Evolutionary conservation across 2,329 filamentous ascomycete species (phyloP).

Genomic region (Trichothecium sympodiale): DNA sequence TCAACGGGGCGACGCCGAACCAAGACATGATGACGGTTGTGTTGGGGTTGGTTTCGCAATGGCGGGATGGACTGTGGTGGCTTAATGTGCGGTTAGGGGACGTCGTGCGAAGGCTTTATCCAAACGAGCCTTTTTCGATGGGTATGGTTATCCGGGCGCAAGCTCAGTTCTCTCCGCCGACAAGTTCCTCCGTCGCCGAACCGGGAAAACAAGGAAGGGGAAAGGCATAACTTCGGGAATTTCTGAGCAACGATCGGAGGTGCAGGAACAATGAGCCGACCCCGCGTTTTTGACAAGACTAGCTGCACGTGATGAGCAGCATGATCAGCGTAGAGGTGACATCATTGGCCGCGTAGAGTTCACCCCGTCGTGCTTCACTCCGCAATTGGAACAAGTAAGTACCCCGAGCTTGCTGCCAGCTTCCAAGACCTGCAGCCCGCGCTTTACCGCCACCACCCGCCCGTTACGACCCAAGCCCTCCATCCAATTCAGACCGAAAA

Average conservation of each 20-base stretch:
- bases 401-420: too few species aligned
- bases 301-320: too few species aligned
- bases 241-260: too few species aligned
- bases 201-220: too few species aligned
- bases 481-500: background rate
- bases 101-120: conserved; percentile 19
- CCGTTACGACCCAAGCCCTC: conserved; percentile 1
- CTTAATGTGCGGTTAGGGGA: conserved; percentile 19
- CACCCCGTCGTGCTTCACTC: too few species aligned
- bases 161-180: conserved; percentile 17
- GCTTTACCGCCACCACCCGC: conserved; percentile 1
- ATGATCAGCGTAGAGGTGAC: too few species aligned
- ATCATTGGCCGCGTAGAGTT: too few species aligned
- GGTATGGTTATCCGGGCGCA: conserved; percentile 4
- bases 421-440: background rate
- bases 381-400: too few species aligned
- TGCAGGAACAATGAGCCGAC: too few species aligned
- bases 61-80: conserved; percentile 18
- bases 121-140: conserved; percentile 29
- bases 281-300: too few species aligned
- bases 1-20: conserved; percentile 53
- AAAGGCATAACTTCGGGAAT: too few species aligned
- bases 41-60: conserved; percentile 13
- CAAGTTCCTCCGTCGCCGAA: conserved; percentile 24
- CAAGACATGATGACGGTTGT: conserved; percentile 56